phyloP scores from a whole-genome alignment of 2,329 filamentous ascomycete genomes.

The Chrysosporium queenslandicum region DNA sequence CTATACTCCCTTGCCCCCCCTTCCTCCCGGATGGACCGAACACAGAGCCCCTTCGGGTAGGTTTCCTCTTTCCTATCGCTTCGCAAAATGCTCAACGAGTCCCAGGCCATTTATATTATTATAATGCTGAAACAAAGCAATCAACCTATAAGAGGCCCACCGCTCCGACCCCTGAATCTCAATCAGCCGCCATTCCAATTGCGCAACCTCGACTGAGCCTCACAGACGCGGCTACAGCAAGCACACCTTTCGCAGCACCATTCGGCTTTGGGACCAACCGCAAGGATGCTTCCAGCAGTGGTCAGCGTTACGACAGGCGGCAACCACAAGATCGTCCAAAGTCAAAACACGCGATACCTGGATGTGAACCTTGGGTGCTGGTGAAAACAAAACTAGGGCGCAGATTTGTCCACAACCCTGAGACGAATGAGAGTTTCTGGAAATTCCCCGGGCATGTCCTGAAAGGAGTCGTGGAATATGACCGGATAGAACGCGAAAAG shows the following conservation, averaged over 20 bases:
- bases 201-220: constrained; percentile 20
- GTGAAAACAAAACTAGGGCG: constrained; percentile 87
- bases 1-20: constrained; percentile 56
- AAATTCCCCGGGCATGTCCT: constrained; percentile 81
- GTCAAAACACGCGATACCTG: constrained; percentile 67
- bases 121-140: constrained; percentile 68
- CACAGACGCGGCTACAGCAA: constrained; percentile 31
- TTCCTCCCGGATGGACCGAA: constrained; percentile 81
- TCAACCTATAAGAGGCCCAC: constrained; percentile 79
- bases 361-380: constrained; percentile 75
- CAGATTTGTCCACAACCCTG: constrained; percentile 79
- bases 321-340: constrained; percentile 71
- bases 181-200: constrained; percentile 2
- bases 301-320: constrained; percentile 50
- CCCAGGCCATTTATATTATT: constrained; percentile 74
- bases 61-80: constrained; percentile 15
- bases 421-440: constrained; percentile 87
- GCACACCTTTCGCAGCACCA: constrained; percentile 22
- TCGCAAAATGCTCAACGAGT: neutral
- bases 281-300: constrained; percentile 42
- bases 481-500: constrained; percentile 59
- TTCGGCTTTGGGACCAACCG: constrained; percentile 34
- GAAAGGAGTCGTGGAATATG: constrained; percentile 60
- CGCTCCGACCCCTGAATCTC: constrained; percentile 22
- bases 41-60: constrained; percentile 72